Base-by-base conservation (phyloP, 352 stramenopile genomes). In the Globisporangium viniferum region DNA sequence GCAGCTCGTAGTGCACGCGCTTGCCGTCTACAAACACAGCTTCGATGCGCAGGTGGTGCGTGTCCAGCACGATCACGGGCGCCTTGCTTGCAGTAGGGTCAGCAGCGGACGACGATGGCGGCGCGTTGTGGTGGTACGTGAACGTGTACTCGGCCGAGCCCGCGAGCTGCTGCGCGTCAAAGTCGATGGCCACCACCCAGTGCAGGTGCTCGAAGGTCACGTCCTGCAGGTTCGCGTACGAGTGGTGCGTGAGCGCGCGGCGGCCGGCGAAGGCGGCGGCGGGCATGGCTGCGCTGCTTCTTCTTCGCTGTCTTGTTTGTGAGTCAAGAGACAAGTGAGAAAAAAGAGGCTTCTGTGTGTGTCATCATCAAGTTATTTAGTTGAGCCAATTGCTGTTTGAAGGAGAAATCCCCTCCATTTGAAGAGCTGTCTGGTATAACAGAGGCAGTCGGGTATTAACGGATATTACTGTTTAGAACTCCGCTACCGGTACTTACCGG, bases 121-220 rank as follows among this genome's bases (percentile, higher is more conserved):
- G 20, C 6, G 62, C 62, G 31, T 33, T 4, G 51, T 33, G 51
- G 49, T 70, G 68, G 64, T 70, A 72, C 51, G 82, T 77, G 68
- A 98, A 83, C n/a, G 80, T 84, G 74, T 97, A 98, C 64, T 90
- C 92, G 53, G 90, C 95, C 58, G 73, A 86, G 29, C 87, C 93
- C 59, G 70, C 63, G 29, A 98, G 78, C 56, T 82, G 70, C 39
- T 86, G 66, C 7, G 69, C 61, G 35, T 73, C 62, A 75, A 98
- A 98, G 71, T 98, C 89, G 24, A 98, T 67, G 7, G 73, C 66
- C 20, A 93, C 59, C 57, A 84, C 74, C 89, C 92, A 97, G 63
- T 94, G 73, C 22, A 98, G 74, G 72, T 98, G 91, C 57, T 84
- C 84, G 66, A 94, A 89, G 33, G 72, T 73, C 27, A 91, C 83